These are phyloP conservation scores for Brasenia schreberi DNA, from an alignment of 164 flowering plant genomes.

Conservation along the genomic window DNA sequence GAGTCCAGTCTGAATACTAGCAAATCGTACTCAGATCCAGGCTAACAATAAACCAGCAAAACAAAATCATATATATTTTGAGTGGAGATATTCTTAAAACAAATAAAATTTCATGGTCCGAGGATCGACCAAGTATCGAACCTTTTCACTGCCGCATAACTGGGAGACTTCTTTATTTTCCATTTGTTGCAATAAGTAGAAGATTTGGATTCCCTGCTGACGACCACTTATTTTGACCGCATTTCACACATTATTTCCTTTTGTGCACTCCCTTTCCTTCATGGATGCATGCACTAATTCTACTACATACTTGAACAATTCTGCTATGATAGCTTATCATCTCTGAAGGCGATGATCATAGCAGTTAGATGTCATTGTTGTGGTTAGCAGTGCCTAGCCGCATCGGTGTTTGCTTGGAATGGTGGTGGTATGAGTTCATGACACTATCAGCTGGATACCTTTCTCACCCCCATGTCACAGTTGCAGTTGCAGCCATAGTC, in stretches of 20 bases:
- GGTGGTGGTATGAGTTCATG: slow-evolving; percentile 99
- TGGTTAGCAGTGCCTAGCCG: slow-evolving; percentile 59
- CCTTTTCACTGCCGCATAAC: too few relatives aligned
- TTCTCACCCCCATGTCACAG: slow-evolving; percentile 34
- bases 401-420: slow-evolving; percentile 73
- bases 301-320: too few relatives aligned
- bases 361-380: slow-evolving; percentile 43
- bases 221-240: too few relatives aligned
- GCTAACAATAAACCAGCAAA: too few relatives aligned
- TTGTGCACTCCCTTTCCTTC: not conserved
- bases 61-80: too few relatives aligned
- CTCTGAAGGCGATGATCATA: slow-evolving; percentile 15
- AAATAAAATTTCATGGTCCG: too few relatives aligned
- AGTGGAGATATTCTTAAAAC: too few relatives aligned
- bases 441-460: slow-evolving; percentile 75
- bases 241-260: not conserved
- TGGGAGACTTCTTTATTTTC: not conserved
- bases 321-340: not conserved
- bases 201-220: not conserved
- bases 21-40: too few relatives aligned
- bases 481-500: slow-evolving; percentile 71
- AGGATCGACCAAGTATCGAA: too few relatives aligned
- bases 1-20: too few relatives aligned
- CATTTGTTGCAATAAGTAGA: not conserved
- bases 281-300: not conserved